These are phyloP conservation scores for Fusarium chaquense DNA, from an alignment of 2,329 filamentous ascomycete species.

Conservation along the genomic window DNA sequence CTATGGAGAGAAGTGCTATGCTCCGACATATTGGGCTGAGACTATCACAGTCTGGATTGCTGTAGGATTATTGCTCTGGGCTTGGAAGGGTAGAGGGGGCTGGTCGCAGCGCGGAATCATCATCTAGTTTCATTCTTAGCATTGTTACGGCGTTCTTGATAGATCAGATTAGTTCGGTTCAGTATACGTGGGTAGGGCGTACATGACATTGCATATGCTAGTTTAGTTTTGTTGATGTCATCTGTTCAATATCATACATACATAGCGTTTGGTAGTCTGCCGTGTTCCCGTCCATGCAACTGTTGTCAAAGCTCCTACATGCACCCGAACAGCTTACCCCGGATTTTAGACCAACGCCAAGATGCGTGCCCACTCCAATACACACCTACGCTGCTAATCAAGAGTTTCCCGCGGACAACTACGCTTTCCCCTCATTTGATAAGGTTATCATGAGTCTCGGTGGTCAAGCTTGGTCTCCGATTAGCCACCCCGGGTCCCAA, in stretches of 20 bases:
- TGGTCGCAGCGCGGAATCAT: conserved; percentile 84
- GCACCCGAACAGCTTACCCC: conserved; percentile 29
- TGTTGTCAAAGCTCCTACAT: conserved; percentile 21
- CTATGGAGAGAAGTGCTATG: conserved; percentile 85
- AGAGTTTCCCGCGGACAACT: conserved; percentile 40
- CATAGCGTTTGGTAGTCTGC: conserved; percentile 2
- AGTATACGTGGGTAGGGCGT: conserved; percentile 24
- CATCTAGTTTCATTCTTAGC: conserved; percentile 53
- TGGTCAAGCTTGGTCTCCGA: conserved; percentile 26
- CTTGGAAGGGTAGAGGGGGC: conserved; percentile 82
- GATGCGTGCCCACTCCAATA: not conserved
- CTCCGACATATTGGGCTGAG: conserved; percentile 87
- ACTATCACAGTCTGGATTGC: conserved; percentile 83
- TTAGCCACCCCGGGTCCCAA: conserved; percentile 24
- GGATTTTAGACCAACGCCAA: conserved; percentile 19
- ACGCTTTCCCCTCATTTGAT: conserved; percentile 17
- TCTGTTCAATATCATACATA: not conserved
- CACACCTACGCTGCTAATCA: not conserved
- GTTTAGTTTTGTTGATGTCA: conserved; percentile 9
- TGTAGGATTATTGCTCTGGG: conserved; percentile 76
- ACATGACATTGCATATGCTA: conserved; percentile 6
- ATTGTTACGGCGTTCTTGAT: conserved; percentile 34
- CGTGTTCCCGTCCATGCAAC: not conserved
- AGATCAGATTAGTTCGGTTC: conserved; percentile 9
- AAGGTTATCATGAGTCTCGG: conserved; percentile 27